These are phyloP conservation scores for Penicillium nordicum DNA, from an alignment of 2,329 filamentous ascomycete species.

Conservation along the genomic window DNA sequence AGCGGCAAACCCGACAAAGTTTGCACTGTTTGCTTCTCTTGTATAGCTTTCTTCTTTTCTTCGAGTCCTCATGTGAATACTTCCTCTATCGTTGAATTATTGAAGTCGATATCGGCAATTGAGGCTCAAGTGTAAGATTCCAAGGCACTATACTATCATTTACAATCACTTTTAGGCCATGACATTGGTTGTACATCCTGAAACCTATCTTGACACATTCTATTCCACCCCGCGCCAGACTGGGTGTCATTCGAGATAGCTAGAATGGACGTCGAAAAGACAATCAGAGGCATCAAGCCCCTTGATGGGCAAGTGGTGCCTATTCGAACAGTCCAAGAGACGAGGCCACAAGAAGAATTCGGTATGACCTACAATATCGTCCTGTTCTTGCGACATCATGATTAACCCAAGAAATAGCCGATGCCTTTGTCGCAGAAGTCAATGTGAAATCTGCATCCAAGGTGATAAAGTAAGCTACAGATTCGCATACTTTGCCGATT, in stretches of 20 bases:
- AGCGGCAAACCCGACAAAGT: not conserved
- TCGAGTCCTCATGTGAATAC: not conserved
- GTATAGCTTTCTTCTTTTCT: slow-evolving; percentile 5
- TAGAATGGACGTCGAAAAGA: slow-evolving; percentile 24
- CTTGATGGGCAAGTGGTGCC: slow-evolving; percentile 37
- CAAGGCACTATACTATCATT: not conserved
- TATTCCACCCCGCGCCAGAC: not conserved
- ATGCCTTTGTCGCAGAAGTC: slow-evolving; percentile 45
- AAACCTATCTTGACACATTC: not conserved
- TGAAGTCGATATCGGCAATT: not conserved
- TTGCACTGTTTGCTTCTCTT: slow-evolving; percentile 7
- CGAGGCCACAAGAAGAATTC: slow-evolving; percentile 39
- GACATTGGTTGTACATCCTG: not conserved
- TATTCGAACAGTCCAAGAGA: slow-evolving; percentile 45
- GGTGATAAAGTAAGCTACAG: slow-evolving; percentile 39
- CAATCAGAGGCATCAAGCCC: slow-evolving; percentile 28
- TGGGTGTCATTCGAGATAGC: not conserved
- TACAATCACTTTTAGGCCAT: not conserved
- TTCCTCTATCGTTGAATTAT: not conserved
- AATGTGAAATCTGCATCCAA: slow-evolving; percentile 44
- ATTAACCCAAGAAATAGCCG: slow-evolving; percentile 30
- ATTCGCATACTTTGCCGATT: not conserved
- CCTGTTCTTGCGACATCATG: not conserved
- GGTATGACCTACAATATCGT: slow-evolving; percentile 28
- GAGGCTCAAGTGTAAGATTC: too few species aligned